These are phyloP conservation scores for Endotrypanum monterogeii DNA, from an alignment of 208 protist genomes.

Conservation along the genomic window DNA sequence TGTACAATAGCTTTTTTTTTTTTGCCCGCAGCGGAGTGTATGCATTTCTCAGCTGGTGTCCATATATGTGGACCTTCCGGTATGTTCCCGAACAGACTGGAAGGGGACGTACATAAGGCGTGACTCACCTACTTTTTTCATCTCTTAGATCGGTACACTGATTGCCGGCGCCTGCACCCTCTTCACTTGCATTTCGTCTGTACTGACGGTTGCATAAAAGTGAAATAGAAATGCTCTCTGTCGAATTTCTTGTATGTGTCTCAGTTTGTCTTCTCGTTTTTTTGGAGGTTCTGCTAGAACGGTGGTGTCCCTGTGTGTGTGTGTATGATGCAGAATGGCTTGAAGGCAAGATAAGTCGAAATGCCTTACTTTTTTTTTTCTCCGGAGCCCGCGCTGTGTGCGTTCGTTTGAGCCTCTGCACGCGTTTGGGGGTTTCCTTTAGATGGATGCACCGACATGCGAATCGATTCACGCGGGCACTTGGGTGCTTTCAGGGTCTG, in stretches of 20 bases:
- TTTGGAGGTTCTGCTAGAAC: conserved; percentile 3
- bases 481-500: neutral
- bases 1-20: neutral
- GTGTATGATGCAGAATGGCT: too few relatives aligned
- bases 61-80: neutral
- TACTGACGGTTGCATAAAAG: neutral
- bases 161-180: neutral
- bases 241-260: neutral
- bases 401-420: too few relatives aligned
- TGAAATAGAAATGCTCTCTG: neutral
- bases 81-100: neutral
- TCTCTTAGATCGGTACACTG: neutral
- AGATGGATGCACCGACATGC: neutral
- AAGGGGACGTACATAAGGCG: neutral
- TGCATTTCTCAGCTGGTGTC: neutral
- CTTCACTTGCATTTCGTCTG: neutral
- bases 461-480: neutral
- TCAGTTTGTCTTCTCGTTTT: conserved; percentile 10
- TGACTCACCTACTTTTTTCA: neutral
- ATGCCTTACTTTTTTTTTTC: neutral
- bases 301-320: too few relatives aligned
- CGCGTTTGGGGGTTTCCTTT: neutral
- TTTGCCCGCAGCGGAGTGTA: neutral
- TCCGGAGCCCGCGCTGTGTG: neutral
- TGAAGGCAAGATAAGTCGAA: too few relatives aligned